Percentiles rank a stretch among this genome's conserved stretches.
Conservation (phyloP, 768 basidiomycete species). For the Podaxis sp. region DNA sequence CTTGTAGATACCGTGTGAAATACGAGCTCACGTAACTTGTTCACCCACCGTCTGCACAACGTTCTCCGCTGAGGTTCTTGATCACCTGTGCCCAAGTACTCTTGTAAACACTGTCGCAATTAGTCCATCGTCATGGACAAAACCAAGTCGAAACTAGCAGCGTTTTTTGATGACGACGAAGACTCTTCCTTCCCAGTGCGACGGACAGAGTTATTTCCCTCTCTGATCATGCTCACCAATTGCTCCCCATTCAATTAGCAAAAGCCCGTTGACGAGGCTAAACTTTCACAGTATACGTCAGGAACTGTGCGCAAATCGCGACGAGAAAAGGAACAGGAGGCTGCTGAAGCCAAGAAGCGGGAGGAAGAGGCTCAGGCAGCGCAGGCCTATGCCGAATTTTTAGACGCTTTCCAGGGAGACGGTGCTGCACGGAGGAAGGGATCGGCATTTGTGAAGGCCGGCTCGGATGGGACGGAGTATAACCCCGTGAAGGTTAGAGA, state of each 20-base stretch:
- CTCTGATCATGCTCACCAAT: constrained; percentile 61
- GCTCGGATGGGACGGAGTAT: constrained; percentile 45
- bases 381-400: constrained; percentile 79
- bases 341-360: constrained; percentile 84
- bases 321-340: constrained; percentile 90
- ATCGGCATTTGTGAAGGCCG: constrained; percentile 63
- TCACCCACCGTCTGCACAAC: not conserved
- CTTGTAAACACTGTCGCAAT: not conserved
- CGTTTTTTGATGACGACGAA: constrained; percentile 84
- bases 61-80: not conserved
- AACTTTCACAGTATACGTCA: constrained; percentile 81
- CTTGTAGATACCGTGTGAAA: constrained; percentile 15
- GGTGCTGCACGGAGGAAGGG: constrained; percentile 49
- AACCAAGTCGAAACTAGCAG: constrained; percentile 67
- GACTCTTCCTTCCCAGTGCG: constrained; percentile 89
- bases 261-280: constrained; percentile 83
- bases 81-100: not conserved
- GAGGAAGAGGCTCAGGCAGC: constrained; percentile 83
- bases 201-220: constrained; percentile 71
- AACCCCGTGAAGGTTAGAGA: constrained; percentile 20
- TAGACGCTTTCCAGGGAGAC: constrained; percentile 82
- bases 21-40: not conserved
- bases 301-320: constrained; percentile 89
- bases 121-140: constrained; percentile 51
- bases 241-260: constrained; percentile 59